Conservation (phyloP, 2,329 filamentous ascomycete genomes). For the Thielaviopsis euricoi region DNA sequence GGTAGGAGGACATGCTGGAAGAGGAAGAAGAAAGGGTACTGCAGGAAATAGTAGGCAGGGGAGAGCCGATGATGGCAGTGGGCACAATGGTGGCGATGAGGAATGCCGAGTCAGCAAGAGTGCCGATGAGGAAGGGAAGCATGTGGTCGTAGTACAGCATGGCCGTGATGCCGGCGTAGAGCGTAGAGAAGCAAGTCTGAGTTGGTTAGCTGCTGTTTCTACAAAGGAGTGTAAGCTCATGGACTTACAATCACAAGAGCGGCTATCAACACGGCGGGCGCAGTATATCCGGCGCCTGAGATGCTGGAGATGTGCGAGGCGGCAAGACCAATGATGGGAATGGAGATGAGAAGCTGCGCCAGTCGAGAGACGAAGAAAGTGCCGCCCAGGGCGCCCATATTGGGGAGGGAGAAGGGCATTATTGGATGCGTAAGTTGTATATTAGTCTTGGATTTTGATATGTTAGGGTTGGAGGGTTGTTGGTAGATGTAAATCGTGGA, state of each 20-base stretch:
- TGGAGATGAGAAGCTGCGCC: constrained; percentile 54
- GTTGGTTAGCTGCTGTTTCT: background rate
- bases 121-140: constrained; percentile 55
- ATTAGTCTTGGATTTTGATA: too few relatives aligned
- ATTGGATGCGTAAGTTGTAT: background rate
- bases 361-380: constrained; percentile 60
- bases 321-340: constrained; percentile 63
- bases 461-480: too few relatives aligned
- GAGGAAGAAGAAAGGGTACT: constrained; percentile 24
- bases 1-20: constrained; percentile 16
- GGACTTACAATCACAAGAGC: constrained; percentile 67
- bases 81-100: constrained; percentile 66
- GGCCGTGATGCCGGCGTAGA: constrained; percentile 66
- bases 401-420: background rate
- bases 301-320: constrained; percentile 72
- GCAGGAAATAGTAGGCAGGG: constrained; percentile 65
- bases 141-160: constrained; percentile 67
- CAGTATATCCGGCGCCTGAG: constrained; percentile 44
- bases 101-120: constrained; percentile 48
- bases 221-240: too few relatives aligned
- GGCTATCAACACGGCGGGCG: constrained; percentile 58
- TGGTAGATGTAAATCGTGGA: constrained; percentile 13
- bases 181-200: constrained; percentile 58
- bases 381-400: constrained; percentile 54
- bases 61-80: constrained; percentile 61